These are phyloP conservation scores for Fusarium newnesense DNA, from an alignment of 2,329 filamentous ascomycete genomes.

Conservation along the genomic window DNA sequence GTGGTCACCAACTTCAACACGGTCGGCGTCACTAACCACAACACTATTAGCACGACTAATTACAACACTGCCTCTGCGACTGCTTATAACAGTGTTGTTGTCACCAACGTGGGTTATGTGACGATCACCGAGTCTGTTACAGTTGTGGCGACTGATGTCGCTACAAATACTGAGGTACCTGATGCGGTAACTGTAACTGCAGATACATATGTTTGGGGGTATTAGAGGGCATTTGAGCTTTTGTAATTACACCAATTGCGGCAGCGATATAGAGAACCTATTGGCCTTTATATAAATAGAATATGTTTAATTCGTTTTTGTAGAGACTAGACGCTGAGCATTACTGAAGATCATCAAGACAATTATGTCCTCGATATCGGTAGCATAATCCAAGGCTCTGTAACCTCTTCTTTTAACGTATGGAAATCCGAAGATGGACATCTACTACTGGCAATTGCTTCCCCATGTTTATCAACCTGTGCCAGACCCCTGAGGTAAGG, in stretches of 20 bases:
- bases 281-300: too few relatives aligned
- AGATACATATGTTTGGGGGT: neutral
- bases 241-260: neutral
- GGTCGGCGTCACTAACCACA: neutral
- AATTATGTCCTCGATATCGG: too few relatives aligned
- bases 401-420: too few relatives aligned
- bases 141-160: neutral
- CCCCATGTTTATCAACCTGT: too few relatives aligned
- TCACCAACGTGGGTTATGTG: neutral
- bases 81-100: neutral
- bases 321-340: too few relatives aligned
- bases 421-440: too few relatives aligned
- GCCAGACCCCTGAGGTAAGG: neutral
- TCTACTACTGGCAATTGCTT: too few relatives aligned
- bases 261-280: neutral
- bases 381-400: too few relatives aligned
- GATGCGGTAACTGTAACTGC: neutral
- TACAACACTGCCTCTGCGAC: neutral
- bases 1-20: neutral
- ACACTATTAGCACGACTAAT: neutral
- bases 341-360: too few relatives aligned
- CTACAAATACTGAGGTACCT: fast-evolving
- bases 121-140: neutral
- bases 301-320: too few relatives aligned
- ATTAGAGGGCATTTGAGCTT: neutral